Evolutionary conservation across 1,284 basidiomycete species (phyloP).

Genomic region (Heterobasidion parviporum): DNA sequence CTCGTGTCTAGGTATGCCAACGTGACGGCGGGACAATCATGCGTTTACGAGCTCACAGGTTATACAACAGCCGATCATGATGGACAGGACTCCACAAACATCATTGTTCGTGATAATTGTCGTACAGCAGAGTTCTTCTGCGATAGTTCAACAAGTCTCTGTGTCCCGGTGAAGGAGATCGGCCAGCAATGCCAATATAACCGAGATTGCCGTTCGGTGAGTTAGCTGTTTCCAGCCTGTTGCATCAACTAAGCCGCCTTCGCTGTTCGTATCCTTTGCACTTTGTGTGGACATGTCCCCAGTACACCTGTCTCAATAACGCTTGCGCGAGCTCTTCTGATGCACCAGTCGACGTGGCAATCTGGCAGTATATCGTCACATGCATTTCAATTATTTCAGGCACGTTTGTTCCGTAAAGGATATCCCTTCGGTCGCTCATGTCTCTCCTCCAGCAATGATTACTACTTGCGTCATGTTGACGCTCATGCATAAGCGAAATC

Average conservation of each 20-base stretch:
- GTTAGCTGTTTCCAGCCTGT: conserved; percentile 7
- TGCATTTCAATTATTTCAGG: conserved; percentile 30
- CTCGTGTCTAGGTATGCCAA: conserved; percentile 42
- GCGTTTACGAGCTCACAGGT: conserved; percentile 51
- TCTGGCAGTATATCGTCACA: conserved; percentile 39
- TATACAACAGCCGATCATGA: conserved; percentile 44
- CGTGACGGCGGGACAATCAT: conserved; percentile 43
- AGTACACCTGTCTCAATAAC: conserved; percentile 19
- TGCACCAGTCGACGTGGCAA: conserved; percentile 22
- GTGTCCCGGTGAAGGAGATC: conserved; percentile 37
- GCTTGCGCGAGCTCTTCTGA: conserved; percentile 26
- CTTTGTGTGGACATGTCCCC: neutral
- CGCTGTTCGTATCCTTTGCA: no score
- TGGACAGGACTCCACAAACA: conserved; percentile 38
- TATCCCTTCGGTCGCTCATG: neutral
- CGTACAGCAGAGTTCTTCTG: conserved; percentile 49
- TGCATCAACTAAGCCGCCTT: no score
- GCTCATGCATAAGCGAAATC: conserved; percentile 41
- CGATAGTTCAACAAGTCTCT: conserved; percentile 34
- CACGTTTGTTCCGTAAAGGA: conserved; percentile 16
- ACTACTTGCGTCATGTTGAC: conserved; percentile 34
- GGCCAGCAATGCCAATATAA: conserved; percentile 44
- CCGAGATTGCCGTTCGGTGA: conserved; percentile 44
- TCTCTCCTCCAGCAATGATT: conserved; percentile 29
- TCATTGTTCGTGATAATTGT: conserved; percentile 57